A percentile compares a stretch with the other conserved stretches of the same genome.
These are phyloP conservation scores for Tetraselmis chui DNA, from an alignment of 139 green algal genomes.

Conservation along the genomic window DNA sequence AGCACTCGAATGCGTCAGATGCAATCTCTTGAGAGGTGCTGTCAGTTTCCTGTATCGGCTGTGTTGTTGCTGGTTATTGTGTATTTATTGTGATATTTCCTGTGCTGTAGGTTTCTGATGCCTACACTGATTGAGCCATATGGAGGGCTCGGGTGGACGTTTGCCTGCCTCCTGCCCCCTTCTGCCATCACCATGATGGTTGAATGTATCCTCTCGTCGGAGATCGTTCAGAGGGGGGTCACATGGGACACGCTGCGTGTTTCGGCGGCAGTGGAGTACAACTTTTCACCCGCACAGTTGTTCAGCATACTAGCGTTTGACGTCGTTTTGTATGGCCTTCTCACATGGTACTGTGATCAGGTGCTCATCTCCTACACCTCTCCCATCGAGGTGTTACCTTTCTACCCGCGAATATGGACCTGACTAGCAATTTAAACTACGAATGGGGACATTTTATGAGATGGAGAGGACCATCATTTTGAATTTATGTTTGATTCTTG, in stretches of 20 bases:
- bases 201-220: neutral
- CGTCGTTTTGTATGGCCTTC: conserved; percentile 38
- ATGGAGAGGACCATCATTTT: too few relatives aligned
- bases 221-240: conserved; percentile 16
- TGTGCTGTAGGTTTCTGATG: conserved; percentile 32
- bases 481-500: too few relatives aligned
- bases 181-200: conserved; percentile 60
- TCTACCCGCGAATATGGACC: too few relatives aligned
- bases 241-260: conserved; percentile 30
- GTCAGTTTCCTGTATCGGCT: too few relatives aligned
- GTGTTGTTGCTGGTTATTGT: too few relatives aligned
- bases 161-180: conserved; percentile 60
- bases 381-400: too few relatives aligned
- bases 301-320: conserved; percentile 55
- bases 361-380: too few relatives aligned
- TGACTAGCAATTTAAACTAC: too few relatives aligned
- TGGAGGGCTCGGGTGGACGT: conserved; percentile 50
- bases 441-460: too few relatives aligned
- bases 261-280: conserved; percentile 28
- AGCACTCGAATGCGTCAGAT: too few relatives aligned
- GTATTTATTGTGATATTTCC: too few relatives aligned
- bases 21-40: too few relatives aligned
- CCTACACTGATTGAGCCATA: conserved; percentile 45
- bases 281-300: conserved; percentile 46
- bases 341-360: conserved; percentile 66